Base-by-base conservation (phyloP, 495 filamentous ascomycete species). In the Aspergillus diversus region DNA sequence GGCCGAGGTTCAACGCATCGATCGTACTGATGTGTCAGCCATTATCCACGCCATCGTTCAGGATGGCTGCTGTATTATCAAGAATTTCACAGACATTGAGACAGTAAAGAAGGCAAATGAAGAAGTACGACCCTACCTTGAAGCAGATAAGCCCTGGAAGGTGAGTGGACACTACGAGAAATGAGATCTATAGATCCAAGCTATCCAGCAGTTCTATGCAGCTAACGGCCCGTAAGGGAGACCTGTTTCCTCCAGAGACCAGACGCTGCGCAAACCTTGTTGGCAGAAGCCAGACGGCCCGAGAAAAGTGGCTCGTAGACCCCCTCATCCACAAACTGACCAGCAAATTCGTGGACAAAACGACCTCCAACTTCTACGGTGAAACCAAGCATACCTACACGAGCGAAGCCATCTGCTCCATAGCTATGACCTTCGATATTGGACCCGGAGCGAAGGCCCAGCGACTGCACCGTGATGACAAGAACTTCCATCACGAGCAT, bases 171-270 rank as follows among this genome's bases (percentile, higher is more conserved):
- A 9, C 2, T n/a, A 12, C 33, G 15, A 7, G 12, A 2, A 17
- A 37, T 12, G 15, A 27, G 52, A 55, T 21, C 52, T 39, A 39
- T 39, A 7, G 1, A 39, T 13, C 13, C 37, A 7, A 39, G 0
- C 37, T 8, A 39, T 1, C 37, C 37, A 13, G 3, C 7, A 39
- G 37, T 8, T 39, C 37, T 8, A 39, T 7, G 13, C 0, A 63
- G 27, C 66, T 55, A 35, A 61, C 21, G 7, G 34, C 16, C 27
- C 32, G 1, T 13, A 32, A 64, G 62, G 62, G 62, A 58, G 49
- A 71, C 63, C 46, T 75, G 48, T 74, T 69, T 7, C 66, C 66
- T 17, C 63, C 63, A 48, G 66, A 69, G 50, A 69, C 66, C 5
- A 59, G 66, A 27, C 55, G 66, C 17, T 69, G 66, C 39, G 13